Conservation (phyloP, 805 yeast genomes). For the Candida maris region DNA sequence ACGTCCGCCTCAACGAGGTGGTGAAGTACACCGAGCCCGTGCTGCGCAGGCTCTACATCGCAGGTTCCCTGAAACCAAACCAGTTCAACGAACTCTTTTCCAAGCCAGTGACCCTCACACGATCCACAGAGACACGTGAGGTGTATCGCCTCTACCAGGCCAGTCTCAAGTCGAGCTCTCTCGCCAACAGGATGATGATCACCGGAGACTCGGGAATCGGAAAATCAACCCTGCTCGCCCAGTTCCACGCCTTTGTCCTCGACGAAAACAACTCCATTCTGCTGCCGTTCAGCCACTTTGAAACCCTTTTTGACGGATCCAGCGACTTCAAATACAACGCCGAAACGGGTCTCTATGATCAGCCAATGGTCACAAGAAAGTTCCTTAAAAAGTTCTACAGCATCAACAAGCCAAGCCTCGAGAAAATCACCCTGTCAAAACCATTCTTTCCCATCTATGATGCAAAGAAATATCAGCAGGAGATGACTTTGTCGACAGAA, state of each 20-base stretch:
- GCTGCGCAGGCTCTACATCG: slow-evolving; percentile 41
- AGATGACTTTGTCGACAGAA: slow-evolving; percentile 10
- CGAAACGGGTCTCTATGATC: slow-evolving; percentile 51
- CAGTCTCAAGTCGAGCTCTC: slow-evolving; percentile 31
- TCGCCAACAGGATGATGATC: slow-evolving; percentile 49
- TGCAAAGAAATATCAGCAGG: slow-evolving; percentile 13
- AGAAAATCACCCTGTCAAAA: slow-evolving; percentile 25
- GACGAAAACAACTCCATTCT: slow-evolving; percentile 40
- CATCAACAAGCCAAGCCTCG: slow-evolving; percentile 41
- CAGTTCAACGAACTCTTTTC: slow-evolving; percentile 67
- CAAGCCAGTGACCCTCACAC: slow-evolving; percentile 56
- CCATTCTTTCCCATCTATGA: slow-evolving; percentile 21
- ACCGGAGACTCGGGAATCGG: slow-evolving; percentile 76
- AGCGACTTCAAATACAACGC: slow-evolving; percentile 60
- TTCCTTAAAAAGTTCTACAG: slow-evolving; percentile 50
- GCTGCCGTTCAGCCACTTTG: slow-evolving; percentile 62
- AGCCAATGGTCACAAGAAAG: slow-evolving; percentile 71
- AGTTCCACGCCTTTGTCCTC: slow-evolving; percentile 54
- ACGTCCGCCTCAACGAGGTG: slow-evolving; percentile 27
- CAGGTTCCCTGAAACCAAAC: slow-evolving; percentile 63
- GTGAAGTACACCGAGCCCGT: slow-evolving; percentile 40
- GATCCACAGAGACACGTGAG: slow-evolving; percentile 43
- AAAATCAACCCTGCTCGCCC: slow-evolving; percentile 69
- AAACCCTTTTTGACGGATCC: slow-evolving; percentile 64
- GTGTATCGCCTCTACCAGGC: slow-evolving; percentile 38